A percentile compares a stretch with the other conserved stretches of the same genome.
phyloP scores from a whole-genome alignment of 441 rosid genomes.

The Erodium texanum region DNA sequence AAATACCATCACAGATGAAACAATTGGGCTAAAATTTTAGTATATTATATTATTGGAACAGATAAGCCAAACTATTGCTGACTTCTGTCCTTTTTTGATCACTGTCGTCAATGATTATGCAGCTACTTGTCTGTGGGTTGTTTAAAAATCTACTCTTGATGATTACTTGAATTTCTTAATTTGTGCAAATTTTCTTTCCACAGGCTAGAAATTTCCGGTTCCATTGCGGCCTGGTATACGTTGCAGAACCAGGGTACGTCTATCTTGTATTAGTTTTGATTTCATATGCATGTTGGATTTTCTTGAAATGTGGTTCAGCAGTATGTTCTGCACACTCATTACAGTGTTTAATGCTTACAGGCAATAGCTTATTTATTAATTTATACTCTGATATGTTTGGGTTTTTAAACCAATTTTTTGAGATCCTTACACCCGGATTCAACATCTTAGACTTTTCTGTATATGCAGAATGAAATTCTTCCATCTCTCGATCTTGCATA shows the following conservation, averaged over 20 bases:
- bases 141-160: not conserved
- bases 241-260: constrained; percentile 90
- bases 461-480: not conserved
- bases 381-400: not conserved
- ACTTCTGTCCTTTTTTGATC: not conserved
- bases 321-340: not conserved
- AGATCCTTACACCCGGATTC: not conserved
- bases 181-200: constrained; percentile 16
- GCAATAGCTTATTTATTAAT: not conserved
- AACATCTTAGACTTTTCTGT: not conserved
- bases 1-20: not conserved
- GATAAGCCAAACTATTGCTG: not conserved
- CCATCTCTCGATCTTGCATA: not conserved
- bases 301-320: not conserved
- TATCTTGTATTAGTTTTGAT: constrained; percentile 9
- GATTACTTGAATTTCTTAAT: not conserved
- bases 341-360: not conserved
- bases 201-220: constrained; percentile 97
- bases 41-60: not conserved
- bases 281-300: not conserved
- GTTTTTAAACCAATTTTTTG: not conserved
- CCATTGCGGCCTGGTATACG: constrained; percentile 89
- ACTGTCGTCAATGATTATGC: not conserved
- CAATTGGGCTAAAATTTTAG: not conserved
- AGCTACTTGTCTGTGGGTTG: not conserved